Conservation (phyloP, 2,329 filamentous ascomycete species). For the Esteya vermicola region DNA sequence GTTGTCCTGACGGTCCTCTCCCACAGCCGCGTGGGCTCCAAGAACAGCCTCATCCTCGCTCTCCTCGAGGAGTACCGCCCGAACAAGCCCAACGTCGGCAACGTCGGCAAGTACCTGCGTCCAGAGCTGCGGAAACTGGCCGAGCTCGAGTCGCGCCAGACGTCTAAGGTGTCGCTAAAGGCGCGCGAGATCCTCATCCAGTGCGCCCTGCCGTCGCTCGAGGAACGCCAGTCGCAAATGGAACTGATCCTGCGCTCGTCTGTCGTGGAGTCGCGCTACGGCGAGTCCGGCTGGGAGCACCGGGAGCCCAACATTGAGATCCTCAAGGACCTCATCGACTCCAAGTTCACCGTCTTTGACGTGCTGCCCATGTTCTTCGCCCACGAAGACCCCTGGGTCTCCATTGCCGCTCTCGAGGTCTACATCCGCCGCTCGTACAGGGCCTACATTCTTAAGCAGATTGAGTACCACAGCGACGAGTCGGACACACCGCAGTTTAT, state of each 20-base stretch:
- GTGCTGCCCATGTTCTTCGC: slow-evolving; percentile 91
- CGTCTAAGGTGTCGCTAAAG: slow-evolving; percentile 93
- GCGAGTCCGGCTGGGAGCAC: slow-evolving; percentile 94
- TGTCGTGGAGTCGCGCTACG: slow-evolving; percentile 92
- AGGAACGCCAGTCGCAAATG: slow-evolving; percentile 93
- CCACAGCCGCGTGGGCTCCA: slow-evolving; percentile 80
- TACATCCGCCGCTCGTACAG: slow-evolving; percentile 95
- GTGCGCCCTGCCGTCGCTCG: slow-evolving; percentile 86
- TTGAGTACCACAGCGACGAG: slow-evolving; percentile 78
- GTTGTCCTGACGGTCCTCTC: slow-evolving; percentile 86
- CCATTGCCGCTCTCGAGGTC: slow-evolving; percentile 83
- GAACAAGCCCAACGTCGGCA: slow-evolving; percentile 81
- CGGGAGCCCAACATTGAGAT: slow-evolving; percentile 79
- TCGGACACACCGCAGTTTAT: slow-evolving; percentile 54
- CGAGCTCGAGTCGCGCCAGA: slow-evolving; percentile 72
- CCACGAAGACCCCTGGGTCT: slow-evolving; percentile 88
- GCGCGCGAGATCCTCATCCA: slow-evolving; percentile 95
- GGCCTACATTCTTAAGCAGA: slow-evolving; percentile 79
- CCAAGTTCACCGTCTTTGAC: slow-evolving; percentile 96
- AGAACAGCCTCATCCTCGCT: slow-evolving; percentile 85
- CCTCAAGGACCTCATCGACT: slow-evolving; percentile 96
- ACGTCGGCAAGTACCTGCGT: slow-evolving; percentile 78
- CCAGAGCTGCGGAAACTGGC: slow-evolving; percentile 71
- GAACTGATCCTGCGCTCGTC: slow-evolving; percentile 95
- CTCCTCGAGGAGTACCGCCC: slow-evolving; percentile 90